These are phyloP conservation scores for Alternaria ventricosa DNA, from an alignment of 2,329 filamentous ascomycete species.

Conservation along the genomic window DNA sequence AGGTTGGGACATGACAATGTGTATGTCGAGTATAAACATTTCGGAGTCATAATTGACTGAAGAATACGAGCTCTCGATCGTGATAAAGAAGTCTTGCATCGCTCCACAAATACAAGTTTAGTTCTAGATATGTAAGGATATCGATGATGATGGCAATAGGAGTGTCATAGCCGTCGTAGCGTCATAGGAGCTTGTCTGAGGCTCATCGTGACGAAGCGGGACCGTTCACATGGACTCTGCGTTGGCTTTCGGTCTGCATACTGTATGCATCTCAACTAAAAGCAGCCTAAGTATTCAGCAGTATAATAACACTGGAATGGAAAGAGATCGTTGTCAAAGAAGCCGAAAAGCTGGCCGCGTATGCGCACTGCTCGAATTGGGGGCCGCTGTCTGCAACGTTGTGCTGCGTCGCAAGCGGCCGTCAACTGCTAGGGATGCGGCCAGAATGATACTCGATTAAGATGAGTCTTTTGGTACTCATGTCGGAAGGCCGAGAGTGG, in stretches of 20 bases:
- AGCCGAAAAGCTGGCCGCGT: not conserved
- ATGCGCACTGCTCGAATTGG: not conserved
- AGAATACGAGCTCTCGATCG: no score
- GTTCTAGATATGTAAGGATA: no score
- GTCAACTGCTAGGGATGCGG: not conserved
- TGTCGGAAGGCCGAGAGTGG: not conserved
- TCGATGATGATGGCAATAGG: no score
- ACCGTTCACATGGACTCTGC: not conserved
- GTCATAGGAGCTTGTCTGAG: not conserved
- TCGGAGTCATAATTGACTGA: no score
- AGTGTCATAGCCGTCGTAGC: not conserved
- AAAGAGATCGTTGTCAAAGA: not conserved
- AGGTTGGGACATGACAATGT: no score
- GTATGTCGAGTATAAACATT: no score
- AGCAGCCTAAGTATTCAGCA: rapidly evolving
- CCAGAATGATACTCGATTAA: not conserved
- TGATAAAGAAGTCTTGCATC: no score
- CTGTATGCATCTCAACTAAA: not conserved
- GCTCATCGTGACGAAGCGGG: not conserved
- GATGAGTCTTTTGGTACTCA: not conserved
- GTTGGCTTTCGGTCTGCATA: rapidly evolving
- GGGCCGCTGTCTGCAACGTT: not conserved
- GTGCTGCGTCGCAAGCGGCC: not conserved
- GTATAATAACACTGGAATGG: not conserved
- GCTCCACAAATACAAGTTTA: rapidly evolving